phyloP scores from a whole-genome alignment of 1,284 basidiomycete species.

The Austroboletus niveus region DNA sequence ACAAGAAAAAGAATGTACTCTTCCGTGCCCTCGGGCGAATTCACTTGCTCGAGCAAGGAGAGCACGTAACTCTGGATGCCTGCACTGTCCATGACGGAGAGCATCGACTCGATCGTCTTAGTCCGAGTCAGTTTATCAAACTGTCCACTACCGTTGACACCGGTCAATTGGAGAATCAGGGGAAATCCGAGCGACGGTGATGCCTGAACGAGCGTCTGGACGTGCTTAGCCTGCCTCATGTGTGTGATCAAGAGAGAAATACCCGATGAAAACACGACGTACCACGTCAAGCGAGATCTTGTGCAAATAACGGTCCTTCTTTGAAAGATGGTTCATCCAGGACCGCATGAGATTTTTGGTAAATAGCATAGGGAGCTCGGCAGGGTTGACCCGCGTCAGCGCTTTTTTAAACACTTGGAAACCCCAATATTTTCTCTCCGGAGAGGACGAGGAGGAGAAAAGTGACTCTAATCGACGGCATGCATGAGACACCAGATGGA shows the following conservation, averaged over 20 bases:
- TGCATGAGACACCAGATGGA: slow-evolving; percentile 3
- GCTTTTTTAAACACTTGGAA: slow-evolving; percentile 90
- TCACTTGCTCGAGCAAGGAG: slow-evolving; percentile 66
- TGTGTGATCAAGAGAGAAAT: slow-evolving; percentile 1
- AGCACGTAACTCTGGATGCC: slow-evolving; percentile 81
- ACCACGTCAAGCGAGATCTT: slow-evolving; percentile 84
- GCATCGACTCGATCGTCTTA: slow-evolving; percentile 87
- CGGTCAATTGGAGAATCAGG: slow-evolving; percentile 84
- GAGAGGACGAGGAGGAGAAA: slow-evolving; percentile 81
- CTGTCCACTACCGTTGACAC: slow-evolving; percentile 81
- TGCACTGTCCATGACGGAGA: slow-evolving; percentile 71
- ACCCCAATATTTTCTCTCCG: slow-evolving; percentile 93
- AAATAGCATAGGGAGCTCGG: slow-evolving; percentile 83
- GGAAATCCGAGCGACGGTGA: slow-evolving; percentile 84
- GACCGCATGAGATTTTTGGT: slow-evolving; percentile 95
- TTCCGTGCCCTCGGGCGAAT: slow-evolving; percentile 44
- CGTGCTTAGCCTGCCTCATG: slow-evolving; percentile 61
- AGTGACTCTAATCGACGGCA: slow-evolving; percentile 68
- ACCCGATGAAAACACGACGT: slow-evolving; percentile 25
- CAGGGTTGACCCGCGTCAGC: slow-evolving; percentile 63
- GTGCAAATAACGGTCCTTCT: slow-evolving; percentile 85
- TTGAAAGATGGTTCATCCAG: slow-evolving; percentile 94
- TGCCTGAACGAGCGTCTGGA: slow-evolving; percentile 73
- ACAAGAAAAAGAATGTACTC: slow-evolving; percentile 33
- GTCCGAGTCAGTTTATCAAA: slow-evolving; percentile 93